Evolutionary conservation across 2,329 filamentous ascomycete genomes (phyloP), one percentile per base, ranked within the genome.

Genomic region (Madurella mycetomatis): DNA sequence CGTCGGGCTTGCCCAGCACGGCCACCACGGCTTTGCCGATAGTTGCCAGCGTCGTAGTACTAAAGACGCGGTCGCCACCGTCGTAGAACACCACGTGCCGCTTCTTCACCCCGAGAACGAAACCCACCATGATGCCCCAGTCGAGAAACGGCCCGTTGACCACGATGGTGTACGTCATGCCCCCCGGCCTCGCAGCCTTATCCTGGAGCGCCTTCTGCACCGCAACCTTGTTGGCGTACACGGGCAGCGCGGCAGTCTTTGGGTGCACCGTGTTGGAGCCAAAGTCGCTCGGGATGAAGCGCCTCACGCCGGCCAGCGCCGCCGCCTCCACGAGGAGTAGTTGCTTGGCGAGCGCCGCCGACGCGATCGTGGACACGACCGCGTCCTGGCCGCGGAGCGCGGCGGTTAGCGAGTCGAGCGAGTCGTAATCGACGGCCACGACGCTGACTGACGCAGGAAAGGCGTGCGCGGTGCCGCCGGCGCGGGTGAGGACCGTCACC

Each of bases 81-180:
- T 85, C 82, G 60, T 77, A 77, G 40, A 86, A 73, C 0, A 70
- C 77, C 0, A 76, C 79, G 0, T 71, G 78, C 57, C 76, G 76
- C 19, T 69, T 67, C 12, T 69, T 56, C 32, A 77, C 62, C 51
- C 82, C 72, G 51, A 83, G 73, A 2, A 83, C 62, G 57, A 81
- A 76, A 1, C 77, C 76, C 9, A 69, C 66, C n/a, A 64, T 66
- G 37, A 84, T 68, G 17, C 75, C 74, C 78, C 77, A 82, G 62
- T 86, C 83, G 62, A 86, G 82, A 65, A 86, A 82, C 1, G 77
- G 69, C 0, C 82, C 81, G 7, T 70, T 78, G 3, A 81, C 74
- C 8, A 87, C 66, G 2, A 72, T 76, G 0, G 80, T 84, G 82
- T 83, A 87, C 40, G 72, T 76, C 60, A 87, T 76, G 1, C 63